phyloP scores from a whole-genome alignment of 2,329 filamentous ascomycete species.

The Chrysosphaeria jannelii region DNA sequence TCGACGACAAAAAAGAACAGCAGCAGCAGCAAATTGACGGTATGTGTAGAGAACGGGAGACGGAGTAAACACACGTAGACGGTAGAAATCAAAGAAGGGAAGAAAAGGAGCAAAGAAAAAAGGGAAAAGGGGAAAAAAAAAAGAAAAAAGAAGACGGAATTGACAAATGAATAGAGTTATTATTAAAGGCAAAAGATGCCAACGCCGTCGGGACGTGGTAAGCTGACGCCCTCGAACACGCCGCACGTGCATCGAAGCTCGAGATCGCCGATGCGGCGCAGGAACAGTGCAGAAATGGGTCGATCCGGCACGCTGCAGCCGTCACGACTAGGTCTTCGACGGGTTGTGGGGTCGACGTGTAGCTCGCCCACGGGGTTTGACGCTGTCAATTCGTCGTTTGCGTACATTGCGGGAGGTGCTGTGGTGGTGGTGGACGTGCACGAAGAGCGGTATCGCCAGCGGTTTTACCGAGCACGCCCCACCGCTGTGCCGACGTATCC shows the following conservation, averaged over 20 bases:
- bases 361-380: slow-evolving; percentile 66
- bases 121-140: neutral
- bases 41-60: too few relatives aligned
- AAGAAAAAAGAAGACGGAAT: neutral
- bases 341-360: slow-evolving; percentile 78
- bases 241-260: slow-evolving; percentile 31
- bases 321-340: slow-evolving; percentile 38
- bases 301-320: slow-evolving; percentile 17
- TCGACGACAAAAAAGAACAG: too few relatives aligned
- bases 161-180: neutral
- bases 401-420: slow-evolving; percentile 75
- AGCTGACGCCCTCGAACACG: slow-evolving; percentile 48
- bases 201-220: slow-evolving; percentile 29
- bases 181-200: slow-evolving; percentile 20
- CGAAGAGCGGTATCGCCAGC: slow-evolving; percentile 36
- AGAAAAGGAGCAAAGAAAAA: neutral
- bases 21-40: neutral
- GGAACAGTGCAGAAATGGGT: too few relatives aligned
- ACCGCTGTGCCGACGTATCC: slow-evolving; percentile 37
- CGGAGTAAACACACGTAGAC: too few relatives aligned
- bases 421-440: slow-evolving; percentile 70
- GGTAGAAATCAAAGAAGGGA: neutral
- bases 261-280: slow-evolving; percentile 31
- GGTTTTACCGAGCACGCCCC: slow-evolving; percentile 72
- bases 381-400: slow-evolving; percentile 47